A percentile compares a stretch with the other conserved stretches of the same genome.
Conservation (phyloP, 345 rosid species). For the Arabis hirsuta region DNA sequence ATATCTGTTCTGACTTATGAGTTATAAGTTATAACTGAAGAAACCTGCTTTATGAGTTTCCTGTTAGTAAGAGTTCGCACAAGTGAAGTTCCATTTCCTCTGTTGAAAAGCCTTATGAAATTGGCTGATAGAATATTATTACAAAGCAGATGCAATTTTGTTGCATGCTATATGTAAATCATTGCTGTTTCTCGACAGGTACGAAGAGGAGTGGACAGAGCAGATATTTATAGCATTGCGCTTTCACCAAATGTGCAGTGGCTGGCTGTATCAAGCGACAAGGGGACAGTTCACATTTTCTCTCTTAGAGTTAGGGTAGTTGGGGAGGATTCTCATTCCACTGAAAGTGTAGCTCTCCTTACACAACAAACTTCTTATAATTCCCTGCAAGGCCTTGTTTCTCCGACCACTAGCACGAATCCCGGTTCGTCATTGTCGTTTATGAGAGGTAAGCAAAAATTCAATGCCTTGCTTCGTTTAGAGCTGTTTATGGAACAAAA, state of each 20-base stretch:
- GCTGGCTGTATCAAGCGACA: constrained; percentile 90
- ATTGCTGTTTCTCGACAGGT: constrained; percentile 52
- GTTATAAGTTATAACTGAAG: constrained; percentile 5
- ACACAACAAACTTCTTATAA: constrained; percentile 54
- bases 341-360: constrained; percentile 43
- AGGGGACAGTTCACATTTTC: constrained; percentile 86
- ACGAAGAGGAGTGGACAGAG: constrained; percentile 85
- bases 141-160: constrained; percentile 7
- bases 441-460: constrained; percentile 65
- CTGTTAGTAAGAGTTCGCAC: background rate
- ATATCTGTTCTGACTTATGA: constrained; percentile 8
- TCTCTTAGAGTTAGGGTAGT: constrained; percentile 80
- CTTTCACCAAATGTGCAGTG: constrained; percentile 77
- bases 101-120: constrained; percentile 7
- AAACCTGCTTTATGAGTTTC: constrained; percentile 9
- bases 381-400: constrained; percentile 64
- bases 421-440: constrained; percentile 83
- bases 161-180: background rate
- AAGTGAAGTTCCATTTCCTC: background rate
- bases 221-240: constrained; percentile 80
- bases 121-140: constrained; percentile 7
- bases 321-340: constrained; percentile 64
- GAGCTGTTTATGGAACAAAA: constrained; percentile 1
- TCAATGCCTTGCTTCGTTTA: background rate
- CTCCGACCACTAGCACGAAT: constrained; percentile 69